phyloP scores from a whole-genome alignment of 306 rosid species.

The Cucumis sativus region Cucumber_9930_V3 NC_026658.2:19018001-19018500 shows the following conservation, averaged over 20 bases:
- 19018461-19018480: not conserved
- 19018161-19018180: not conserved
- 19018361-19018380: not conserved
- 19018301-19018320: not conserved
- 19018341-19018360: not conserved
- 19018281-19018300: not conserved
- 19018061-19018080: not conserved
- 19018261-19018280: not conserved
- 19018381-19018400: slow-evolving; percentile 1
- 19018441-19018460: not conserved
- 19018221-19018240: not conserved
- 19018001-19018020: not conserved
- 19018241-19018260: not conserved
- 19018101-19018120: not conserved
- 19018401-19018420: not conserved
- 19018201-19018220: not conserved
- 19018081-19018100: not conserved
- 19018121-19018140: too few relatives aligned
- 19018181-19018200: not conserved
- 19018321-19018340: not conserved
- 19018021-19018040: not conserved
- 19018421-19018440: not conserved
- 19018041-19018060: not conserved
- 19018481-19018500: not conserved
- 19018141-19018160: not conserved